Evolutionary conservation across 164 flowering plant species (phyloP).

Genomic region (Kingdonia uniflora): DNA sequence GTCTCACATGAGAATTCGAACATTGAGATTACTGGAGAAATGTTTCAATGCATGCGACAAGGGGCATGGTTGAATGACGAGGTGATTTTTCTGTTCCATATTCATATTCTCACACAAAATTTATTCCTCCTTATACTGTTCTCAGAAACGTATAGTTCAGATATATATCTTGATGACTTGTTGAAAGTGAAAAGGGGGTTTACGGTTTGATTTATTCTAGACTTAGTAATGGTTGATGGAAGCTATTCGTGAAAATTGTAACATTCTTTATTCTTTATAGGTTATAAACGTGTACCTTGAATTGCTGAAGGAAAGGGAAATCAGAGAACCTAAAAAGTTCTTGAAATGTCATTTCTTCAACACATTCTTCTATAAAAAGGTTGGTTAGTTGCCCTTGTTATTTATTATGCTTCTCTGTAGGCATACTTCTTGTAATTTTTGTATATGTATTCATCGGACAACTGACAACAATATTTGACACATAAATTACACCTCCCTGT

Average conservation of each 20-base stretch:
- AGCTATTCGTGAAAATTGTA: no score
- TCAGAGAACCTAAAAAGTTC: constrained; percentile 64
- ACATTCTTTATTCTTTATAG: background rate
- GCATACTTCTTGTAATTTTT: background rate
- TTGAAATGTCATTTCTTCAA: constrained; percentile 91
- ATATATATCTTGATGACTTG: background rate
- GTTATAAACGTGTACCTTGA: constrained; percentile 56
- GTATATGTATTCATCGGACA: background rate
- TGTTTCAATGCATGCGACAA: constrained; percentile 61
- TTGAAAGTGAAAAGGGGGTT: background rate
- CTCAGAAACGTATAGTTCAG: background rate
- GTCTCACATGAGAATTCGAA: constrained; percentile 63
- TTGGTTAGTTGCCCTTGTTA: constrained; percentile 16
- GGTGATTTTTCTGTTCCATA: constrained; percentile 28
- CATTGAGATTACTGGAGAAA: constrained; percentile 71
- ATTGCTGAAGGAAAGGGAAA: constrained; percentile 89
- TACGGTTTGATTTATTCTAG: no score
- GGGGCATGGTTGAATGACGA: constrained; percentile 95
- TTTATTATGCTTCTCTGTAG: background rate
- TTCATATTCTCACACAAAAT: background rate
- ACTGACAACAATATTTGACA: background rate
- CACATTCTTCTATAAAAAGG: constrained; percentile 97
- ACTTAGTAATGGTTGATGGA: no score
- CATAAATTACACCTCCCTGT: no score
- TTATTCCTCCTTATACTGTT: no score